Evolutionary conservation across 2,329 filamentous ascomycete species (phyloP).

Genomic region (Pseudogymnoascus verrucosus): DNA sequence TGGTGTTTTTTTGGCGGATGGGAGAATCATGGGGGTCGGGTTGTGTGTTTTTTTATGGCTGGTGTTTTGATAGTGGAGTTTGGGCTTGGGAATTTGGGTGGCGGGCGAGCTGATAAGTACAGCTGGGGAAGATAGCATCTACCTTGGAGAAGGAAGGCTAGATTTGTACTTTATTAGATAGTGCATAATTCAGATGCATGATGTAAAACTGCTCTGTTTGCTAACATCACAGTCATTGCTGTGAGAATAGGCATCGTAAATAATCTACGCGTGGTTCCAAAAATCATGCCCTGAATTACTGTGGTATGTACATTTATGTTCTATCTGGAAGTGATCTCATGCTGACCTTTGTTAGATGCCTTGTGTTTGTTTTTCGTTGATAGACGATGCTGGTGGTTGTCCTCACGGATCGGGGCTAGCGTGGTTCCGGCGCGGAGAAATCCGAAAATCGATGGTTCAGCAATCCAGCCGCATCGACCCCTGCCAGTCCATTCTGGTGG

Average conservation of each 20-base stretch:
- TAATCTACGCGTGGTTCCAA: background rate
- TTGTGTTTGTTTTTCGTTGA: background rate
- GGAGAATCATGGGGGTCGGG: background rate
- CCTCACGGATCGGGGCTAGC: background rate
- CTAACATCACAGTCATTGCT: background rate
- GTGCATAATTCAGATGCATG: slow-evolving; percentile 7
- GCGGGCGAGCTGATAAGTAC: slow-evolving; percentile 4
- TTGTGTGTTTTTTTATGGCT: slow-evolving; percentile 9
- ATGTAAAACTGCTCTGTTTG: background rate
- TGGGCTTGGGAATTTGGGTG: background rate
- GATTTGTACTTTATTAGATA: slow-evolving; percentile 29
- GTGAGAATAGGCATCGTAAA: background rate
- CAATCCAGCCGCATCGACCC: slow-evolving; percentile 5
- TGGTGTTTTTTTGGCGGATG: slow-evolving; percentile 1
- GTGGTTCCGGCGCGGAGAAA: background rate
- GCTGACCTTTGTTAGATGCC: background rate
- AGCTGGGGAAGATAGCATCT: slow-evolving; percentile 5
- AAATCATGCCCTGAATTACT: background rate
- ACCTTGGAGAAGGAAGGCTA: slow-evolving; percentile 16
- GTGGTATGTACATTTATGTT: background rate
- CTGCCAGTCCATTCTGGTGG: slow-evolving; percentile 5
- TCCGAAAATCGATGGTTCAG: background rate
- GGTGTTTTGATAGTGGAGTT: slow-evolving; percentile 1
- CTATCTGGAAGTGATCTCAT: background rate
- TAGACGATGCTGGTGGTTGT: background rate